Percentiles rank a stretch among this genome's conserved stretches.
Evolutionary conservation across 2,329 filamentous ascomycete genomes (phyloP).

Genomic region (Myriosclerotinia duriaeana): DNA sequence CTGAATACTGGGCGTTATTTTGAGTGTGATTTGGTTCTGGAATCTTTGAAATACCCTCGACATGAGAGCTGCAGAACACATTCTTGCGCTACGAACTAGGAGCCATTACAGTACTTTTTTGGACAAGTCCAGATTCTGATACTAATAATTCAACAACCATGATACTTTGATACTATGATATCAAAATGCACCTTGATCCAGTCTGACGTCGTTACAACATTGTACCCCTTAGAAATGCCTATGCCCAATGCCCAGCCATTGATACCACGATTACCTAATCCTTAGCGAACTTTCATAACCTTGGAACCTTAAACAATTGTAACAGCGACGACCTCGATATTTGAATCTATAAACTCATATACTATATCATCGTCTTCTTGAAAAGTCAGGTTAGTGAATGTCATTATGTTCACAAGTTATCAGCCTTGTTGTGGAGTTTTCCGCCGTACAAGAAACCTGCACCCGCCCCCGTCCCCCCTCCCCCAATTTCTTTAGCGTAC

Average conservation of each 20-base stretch:
- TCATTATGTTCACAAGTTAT: slow-evolving; percentile 10
- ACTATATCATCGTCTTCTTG: slow-evolving; percentile 24
- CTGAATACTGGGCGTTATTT: slow-evolving; percentile 19
- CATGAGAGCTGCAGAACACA: slow-evolving; percentile 1
- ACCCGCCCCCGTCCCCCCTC: too few species aligned
- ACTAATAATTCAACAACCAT: slow-evolving; percentile 16
- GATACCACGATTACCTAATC: slow-evolving; percentile 26
- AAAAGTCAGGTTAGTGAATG: slow-evolving; percentile 29
- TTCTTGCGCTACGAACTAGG: background rate
- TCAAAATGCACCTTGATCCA: slow-evolving; percentile 5
- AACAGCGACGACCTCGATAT: slow-evolving; percentile 22
- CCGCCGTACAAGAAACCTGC: slow-evolving; percentile 3
- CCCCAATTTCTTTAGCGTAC: slow-evolving; percentile 31
- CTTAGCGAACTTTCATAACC: slow-evolving; percentile 35
- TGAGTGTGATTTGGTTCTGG: slow-evolving; percentile 17
- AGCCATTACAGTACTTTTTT: slow-evolving; percentile 9
- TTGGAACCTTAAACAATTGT: slow-evolving; percentile 29
- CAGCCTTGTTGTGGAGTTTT: slow-evolving; percentile 16
- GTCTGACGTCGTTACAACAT: slow-evolving; percentile 9
- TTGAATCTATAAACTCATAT: slow-evolving; percentile 14
- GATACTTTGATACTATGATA: background rate
- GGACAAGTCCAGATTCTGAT: slow-evolving; percentile 10
- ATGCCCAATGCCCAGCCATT: background rate
- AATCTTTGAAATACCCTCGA: slow-evolving; percentile 22
- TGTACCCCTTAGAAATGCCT: slow-evolving; percentile 8